These are phyloP conservation scores for Tetragonia tetragonoides DNA, from an alignment of 148 eudicot species.

Conservation along the genomic window DNA sequence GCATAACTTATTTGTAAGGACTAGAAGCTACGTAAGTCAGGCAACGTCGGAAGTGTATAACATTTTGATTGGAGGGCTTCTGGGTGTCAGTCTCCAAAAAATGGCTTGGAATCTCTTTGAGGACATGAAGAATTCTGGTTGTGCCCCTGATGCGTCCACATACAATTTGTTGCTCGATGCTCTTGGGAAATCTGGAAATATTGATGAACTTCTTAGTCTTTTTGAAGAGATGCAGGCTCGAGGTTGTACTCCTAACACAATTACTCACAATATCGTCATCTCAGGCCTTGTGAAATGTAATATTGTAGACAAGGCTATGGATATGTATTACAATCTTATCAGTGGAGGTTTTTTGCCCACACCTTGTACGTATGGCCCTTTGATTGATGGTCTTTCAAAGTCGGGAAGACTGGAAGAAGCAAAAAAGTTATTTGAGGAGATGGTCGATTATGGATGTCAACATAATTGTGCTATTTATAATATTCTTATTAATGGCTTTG, in stretches of 20 bases:
- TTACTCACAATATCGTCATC: constrained; percentile 81
- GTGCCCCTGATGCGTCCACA: constrained; percentile 63
- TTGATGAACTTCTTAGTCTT: constrained; percentile 48
- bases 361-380: constrained; percentile 88
- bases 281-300: constrained; percentile 75
- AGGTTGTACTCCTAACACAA: constrained; percentile 63
- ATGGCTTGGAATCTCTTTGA: constrained; percentile 65
- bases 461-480: constrained; percentile 88
- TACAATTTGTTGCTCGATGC: constrained; percentile 84
- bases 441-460: constrained; percentile 75
- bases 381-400: constrained; percentile 83
- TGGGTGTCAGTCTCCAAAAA: constrained; percentile 43
- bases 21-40: constrained; percentile 40
- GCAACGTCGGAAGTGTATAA: constrained; percentile 56
- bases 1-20: constrained; percentile 44
- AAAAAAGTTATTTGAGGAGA: constrained; percentile 63
- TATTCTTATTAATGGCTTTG: constrained; percentile 88
- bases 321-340: constrained; percentile 72
- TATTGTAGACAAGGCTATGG: constrained; percentile 64
- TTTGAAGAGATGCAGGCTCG: constrained; percentile 70
- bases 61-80: constrained; percentile 70
- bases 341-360: constrained; percentile 85
- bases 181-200: constrained; percentile 67
- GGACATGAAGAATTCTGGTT: constrained; percentile 74
- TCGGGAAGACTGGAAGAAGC: constrained; percentile 77